Base-by-base conservation (phyloP, 345 rosid genomes). In the Citrus unshiu region DNA sequence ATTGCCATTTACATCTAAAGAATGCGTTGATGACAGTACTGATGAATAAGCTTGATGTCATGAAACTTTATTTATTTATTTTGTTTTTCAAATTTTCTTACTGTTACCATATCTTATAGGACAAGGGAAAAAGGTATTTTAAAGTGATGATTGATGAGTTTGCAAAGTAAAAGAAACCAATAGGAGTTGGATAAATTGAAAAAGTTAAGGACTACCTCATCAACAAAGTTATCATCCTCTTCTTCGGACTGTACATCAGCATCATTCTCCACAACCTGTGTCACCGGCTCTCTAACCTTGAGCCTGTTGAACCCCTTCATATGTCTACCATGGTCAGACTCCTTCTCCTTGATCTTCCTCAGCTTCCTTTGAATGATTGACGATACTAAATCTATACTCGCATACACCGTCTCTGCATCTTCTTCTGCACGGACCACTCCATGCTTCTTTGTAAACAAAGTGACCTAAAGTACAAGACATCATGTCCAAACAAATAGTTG, bases 281-380 rank as follows among this genome's bases (percentile, higher is more conserved):
- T 68, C 80, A 80, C 80, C 3, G 97, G 91, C 60, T 91, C 97
- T 77, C 93, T 88, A 72, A 88, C 88, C 76, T 88, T 91, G 78
- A 63, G 77, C 65, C 98, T 85, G 74, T 86, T 90, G 74, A 86
- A 89, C 46, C 95, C 95, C 81, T 93, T 95, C 93, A 93, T 87
- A 80, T 95, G 99, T 37, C 98, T 89, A 74, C 99, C 99, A 81
- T 81, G 99, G 64, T 95, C 99, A 29, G 98, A 90, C 4, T 82
- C 98, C 85, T 95, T 95, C 88, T 95, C 99, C 91, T 93, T 95
- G 61, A 95, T 95, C 90, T 95, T 95, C 86, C 98, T 92, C 80
- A 95, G 73, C 88, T 95, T 95, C 81, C 99, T 82, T 60, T 91
- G 92, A 34, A 93, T 78, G 56, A 92, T 89, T 6, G 97, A 83